A percentile compares a stretch with the other conserved stretches of the same genome.
These are phyloP conservation scores for Mortierella claussenii DNA, from an alignment of 192 early-diverging fungal genomes.

Conservation along the genomic window DNA sequence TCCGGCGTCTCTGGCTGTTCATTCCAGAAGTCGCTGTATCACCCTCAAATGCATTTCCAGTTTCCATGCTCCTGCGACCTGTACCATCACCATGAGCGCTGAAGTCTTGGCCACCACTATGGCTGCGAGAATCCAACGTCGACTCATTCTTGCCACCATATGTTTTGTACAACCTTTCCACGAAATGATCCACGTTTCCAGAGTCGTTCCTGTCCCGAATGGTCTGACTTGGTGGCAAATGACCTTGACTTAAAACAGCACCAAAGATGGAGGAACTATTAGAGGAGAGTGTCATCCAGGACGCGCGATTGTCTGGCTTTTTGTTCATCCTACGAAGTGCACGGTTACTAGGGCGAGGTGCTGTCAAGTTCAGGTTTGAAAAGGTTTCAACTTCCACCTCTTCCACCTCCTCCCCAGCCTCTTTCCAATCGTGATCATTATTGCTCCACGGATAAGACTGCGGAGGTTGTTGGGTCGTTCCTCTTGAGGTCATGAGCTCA, in stretches of 20 bases:
- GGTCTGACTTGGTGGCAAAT: conserved; percentile 31
- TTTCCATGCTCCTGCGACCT: no score
- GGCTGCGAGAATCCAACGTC: no score
- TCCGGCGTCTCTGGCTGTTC: conserved; percentile 4
- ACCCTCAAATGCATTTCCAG: no score
- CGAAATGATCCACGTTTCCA: conserved; percentile 31
- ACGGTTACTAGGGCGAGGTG: background rate
- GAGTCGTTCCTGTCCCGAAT: conserved; percentile 6
- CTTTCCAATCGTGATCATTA: background rate
- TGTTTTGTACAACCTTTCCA: conserved; percentile 18
- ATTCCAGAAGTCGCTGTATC: no score
- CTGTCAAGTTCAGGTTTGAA: background rate
- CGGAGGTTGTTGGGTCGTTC: background rate
- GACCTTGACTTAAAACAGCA: conserved; percentile 28
- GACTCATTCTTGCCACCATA: no score
- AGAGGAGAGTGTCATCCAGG: conserved; percentile 42
- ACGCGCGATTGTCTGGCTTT: conserved; percentile 34
- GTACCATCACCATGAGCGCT: no score
- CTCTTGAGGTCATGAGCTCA: background rate
- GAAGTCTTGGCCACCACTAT: no score
- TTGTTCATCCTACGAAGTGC: conserved; percentile 26
- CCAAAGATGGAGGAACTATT: conserved; percentile 27
- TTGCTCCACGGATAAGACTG: background rate
- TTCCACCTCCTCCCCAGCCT: background rate
- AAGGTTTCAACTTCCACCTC: background rate